phyloP scores from a whole-genome alignment of 768 basidiomycete species.

The Pulveroboletus sp. region DNA sequence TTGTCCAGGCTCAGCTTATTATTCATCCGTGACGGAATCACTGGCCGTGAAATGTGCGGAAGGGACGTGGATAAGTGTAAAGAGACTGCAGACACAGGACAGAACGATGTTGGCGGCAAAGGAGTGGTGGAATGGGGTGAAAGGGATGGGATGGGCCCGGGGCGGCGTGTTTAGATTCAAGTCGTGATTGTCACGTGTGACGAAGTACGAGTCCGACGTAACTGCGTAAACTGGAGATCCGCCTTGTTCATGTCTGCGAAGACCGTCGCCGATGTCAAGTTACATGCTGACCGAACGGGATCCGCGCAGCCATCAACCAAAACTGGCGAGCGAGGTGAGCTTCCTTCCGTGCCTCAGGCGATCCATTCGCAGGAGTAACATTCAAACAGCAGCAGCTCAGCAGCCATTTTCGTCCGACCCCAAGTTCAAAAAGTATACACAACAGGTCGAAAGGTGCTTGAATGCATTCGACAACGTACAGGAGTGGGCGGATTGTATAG shows the following conservation, averaged over 20 bases:
- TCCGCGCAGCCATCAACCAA: conserved; percentile 16
- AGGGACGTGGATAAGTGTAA: conserved; percentile 49
- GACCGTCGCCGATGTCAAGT: conserved; percentile 13
- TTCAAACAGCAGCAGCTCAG: conserved; percentile 42
- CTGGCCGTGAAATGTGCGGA: conserved; percentile 56
- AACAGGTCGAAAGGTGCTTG: conserved; percentile 89
- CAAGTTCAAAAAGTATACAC: conserved; percentile 90
- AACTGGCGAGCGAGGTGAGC: conserved; percentile 31
- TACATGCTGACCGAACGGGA: conserved; percentile 6
- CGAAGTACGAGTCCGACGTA: neutral
- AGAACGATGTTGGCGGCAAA: conserved; percentile 49
- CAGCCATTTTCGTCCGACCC: conserved; percentile 73
- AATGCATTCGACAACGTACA: conserved; percentile 93
- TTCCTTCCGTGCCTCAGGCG: neutral
- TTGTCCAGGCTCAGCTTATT: conserved; percentile 42
- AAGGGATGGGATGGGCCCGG: conserved; percentile 27
- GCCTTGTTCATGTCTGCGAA: conserved; percentile 21
- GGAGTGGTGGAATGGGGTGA: conserved; percentile 80
- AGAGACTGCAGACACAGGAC: conserved; percentile 58
- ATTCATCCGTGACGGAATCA: conserved; percentile 35
- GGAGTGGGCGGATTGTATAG: conserved; percentile 99
- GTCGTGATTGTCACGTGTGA: conserved; percentile 18
- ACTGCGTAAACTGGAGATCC: no score
- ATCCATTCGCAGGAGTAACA: neutral
- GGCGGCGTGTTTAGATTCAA: conserved; percentile 14